Conservation (phyloP, 768 basidiomycete genomes). For the Boletellus ananiceps region DNA sequence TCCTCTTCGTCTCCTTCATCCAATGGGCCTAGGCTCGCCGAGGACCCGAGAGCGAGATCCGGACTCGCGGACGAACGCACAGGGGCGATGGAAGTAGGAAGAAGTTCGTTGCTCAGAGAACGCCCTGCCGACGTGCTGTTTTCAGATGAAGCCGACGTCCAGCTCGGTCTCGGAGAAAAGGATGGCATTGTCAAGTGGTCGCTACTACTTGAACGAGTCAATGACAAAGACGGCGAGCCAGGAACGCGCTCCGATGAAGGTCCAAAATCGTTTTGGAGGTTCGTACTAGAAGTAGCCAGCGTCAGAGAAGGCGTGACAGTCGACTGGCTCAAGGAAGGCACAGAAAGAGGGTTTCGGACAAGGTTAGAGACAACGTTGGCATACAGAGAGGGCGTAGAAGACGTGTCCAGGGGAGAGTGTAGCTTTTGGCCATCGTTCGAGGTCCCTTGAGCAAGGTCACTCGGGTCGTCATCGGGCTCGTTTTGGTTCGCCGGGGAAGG, state of each 20-base stretch:
- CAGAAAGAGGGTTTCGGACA: constrained; percentile 10
- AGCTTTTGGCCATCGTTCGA: constrained; percentile 5
- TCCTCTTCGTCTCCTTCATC: constrained; percentile 20
- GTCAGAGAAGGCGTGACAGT: constrained; percentile 8
- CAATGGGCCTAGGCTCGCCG: constrained; percentile 11
- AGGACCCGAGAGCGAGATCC: constrained; percentile 15
- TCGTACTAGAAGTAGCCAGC: constrained; percentile 1
- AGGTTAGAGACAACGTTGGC: constrained; percentile 23
- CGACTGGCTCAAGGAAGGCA: constrained; percentile 9
- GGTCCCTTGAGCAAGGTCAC: constrained; percentile 1
- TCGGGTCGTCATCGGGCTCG: constrained; percentile 3
- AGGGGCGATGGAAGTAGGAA: constrained; percentile 11
- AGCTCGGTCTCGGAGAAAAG: constrained; percentile 18
- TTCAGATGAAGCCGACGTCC: constrained; percentile 27
- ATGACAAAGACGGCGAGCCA: constrained; percentile 13
- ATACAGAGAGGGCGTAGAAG: constrained; percentile 21
- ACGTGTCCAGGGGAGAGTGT: constrained; percentile 1
- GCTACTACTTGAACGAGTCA: constrained; percentile 11
- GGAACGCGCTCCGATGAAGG: constrained; percentile 10
- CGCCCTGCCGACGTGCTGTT: constrained; percentile 8
- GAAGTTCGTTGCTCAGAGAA: constrained; percentile 14
- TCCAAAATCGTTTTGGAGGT: constrained; percentile 11
- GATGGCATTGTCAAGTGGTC: constrained; percentile 14
- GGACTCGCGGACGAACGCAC: constrained; percentile 22
- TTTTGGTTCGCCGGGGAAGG: constrained; percentile 19